Percentiles rank a stretch among this genome's conserved stretches.
These are phyloP conservation scores for Microdochium bolleyi DNA, from an alignment of 2,329 filamentous ascomycete genomes.

Conservation along the genomic window DNA sequence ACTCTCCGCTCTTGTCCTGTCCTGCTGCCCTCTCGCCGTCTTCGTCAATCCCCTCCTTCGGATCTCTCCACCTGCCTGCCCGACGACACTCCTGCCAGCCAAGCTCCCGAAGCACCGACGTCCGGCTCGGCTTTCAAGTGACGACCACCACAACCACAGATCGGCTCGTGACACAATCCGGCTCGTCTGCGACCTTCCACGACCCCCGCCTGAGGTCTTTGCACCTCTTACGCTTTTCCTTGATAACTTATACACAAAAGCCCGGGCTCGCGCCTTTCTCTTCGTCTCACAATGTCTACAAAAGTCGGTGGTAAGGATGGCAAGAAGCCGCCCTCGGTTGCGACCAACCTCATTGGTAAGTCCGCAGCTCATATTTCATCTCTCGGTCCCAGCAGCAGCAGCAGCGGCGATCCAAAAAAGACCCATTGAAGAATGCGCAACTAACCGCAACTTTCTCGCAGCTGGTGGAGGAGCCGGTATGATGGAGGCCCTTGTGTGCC, in stretches of 20 bases:
- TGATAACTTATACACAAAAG: not conserved
- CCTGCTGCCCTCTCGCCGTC: not conserved
- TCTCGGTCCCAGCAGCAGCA: not conserved
- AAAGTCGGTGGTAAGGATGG: constrained; percentile 35
- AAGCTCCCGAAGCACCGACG: no score
- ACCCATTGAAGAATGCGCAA: constrained; percentile 4
- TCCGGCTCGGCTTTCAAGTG: no score
- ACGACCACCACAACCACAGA: no score
- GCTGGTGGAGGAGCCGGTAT: constrained; percentile 95
- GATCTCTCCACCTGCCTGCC: not conserved
- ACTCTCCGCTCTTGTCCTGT: not conserved
- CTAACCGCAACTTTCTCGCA: constrained; percentile 25
- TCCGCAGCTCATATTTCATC: constrained; percentile 4
- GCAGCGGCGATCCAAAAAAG: not conserved
- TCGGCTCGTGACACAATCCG: no score
- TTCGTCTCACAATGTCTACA: constrained; percentile 25
- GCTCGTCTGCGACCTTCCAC: no score
- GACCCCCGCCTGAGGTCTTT: constrained; percentile 1
- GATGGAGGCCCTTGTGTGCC: constrained; percentile 97
- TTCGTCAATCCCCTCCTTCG: not conserved
- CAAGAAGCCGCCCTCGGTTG: constrained; percentile 76
- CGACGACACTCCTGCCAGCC: no score
- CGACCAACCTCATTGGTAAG: constrained; percentile 85
- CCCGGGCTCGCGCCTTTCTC: not conserved
- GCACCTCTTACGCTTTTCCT: not conserved